These are phyloP conservation scores for Phytopythium kandeliae DNA, from an alignment of 352 stramenopile genomes.

Conservation along the genomic window DNA sequence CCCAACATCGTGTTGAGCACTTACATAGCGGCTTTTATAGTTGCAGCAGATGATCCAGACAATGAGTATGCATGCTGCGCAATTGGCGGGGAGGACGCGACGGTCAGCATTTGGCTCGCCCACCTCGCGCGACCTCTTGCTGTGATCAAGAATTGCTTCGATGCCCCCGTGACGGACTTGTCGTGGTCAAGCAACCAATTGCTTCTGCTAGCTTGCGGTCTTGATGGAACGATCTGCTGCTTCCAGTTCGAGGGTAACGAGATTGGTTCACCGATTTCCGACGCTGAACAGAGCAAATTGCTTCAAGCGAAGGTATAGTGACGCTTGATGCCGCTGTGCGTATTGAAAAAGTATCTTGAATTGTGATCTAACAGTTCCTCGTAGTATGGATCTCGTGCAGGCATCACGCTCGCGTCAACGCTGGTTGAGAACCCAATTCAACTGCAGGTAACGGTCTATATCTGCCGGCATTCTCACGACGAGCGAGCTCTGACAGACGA, in stretches of 20 bases:
- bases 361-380: slow-evolving; percentile 1
- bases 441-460: slow-evolving; percentile 47
- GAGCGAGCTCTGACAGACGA: neutral
- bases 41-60: slow-evolving; percentile 43
- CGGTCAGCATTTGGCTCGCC: slow-evolving; percentile 82
- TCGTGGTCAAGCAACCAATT: slow-evolving; percentile 57
- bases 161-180: slow-evolving; percentile 77
- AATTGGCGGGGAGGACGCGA: slow-evolving; percentile 75
- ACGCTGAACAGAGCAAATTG: slow-evolving; percentile 71
- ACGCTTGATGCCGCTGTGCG: neutral
- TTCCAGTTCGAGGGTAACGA: slow-evolving; percentile 69
- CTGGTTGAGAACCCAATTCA: slow-evolving; percentile 79
- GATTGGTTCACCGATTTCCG: slow-evolving; percentile 64
- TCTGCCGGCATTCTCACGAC: too few relatives aligned
- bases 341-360: neutral
- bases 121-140: slow-evolving; percentile 69
- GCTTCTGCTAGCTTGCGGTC: slow-evolving; percentile 62
- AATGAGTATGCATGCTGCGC: slow-evolving; percentile 85
- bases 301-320: slow-evolving; percentile 61
- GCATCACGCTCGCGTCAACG: slow-evolving; percentile 73
- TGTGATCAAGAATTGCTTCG: slow-evolving; percentile 82
- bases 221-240: slow-evolving; percentile 81
- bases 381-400: slow-evolving; percentile 77
- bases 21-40: slow-evolving; percentile 11
- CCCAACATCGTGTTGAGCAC: neutral